Percentiles rank a stretch among this genome's conserved stretches.
These are phyloP conservation scores for Gracilaria vermiculophylla DNA, from an alignment of 23 red algal species.

Conservation along the genomic window DNA sequence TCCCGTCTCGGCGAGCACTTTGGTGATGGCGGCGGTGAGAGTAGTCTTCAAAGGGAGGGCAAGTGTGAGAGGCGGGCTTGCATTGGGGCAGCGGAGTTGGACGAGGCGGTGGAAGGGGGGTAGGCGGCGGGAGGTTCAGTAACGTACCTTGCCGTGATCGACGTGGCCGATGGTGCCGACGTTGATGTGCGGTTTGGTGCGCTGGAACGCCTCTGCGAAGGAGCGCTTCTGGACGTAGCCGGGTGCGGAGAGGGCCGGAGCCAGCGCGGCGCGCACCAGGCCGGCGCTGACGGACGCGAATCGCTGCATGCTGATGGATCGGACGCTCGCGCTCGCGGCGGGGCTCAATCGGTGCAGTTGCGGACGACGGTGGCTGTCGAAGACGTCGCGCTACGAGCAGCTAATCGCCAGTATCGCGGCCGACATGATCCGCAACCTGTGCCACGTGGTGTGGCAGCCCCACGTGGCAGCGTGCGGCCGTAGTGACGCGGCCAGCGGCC, in stretches of 20 bases:
- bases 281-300: not conserved
- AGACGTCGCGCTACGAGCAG: no score
- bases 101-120: not conserved
- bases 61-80: not conserved
- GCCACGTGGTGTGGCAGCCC: no score
- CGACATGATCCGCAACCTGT: not conserved
- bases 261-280: not conserved
- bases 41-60: slow-evolving; percentile 66
- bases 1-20: slow-evolving; percentile 89
- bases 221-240: not conserved
- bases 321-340: not conserved
- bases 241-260: not conserved
- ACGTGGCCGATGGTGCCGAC: slow-evolving; percentile 98
- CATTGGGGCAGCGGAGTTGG: not conserved
- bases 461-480: no score
- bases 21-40: slow-evolving; percentile 95
- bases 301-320: slow-evolving; percentile 5
- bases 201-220: slow-evolving; percentile 59
- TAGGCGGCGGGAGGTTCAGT: not conserved
- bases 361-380: no score
- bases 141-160: slow-evolving; percentile 85
- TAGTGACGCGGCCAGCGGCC: no score
- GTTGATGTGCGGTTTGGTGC: slow-evolving; percentile 91
- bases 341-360: no score
- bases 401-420: not conserved